Conservation (phyloP, 2,329 filamentous ascomycete species). For the Cadophora luteo-olivacea region DNA sequence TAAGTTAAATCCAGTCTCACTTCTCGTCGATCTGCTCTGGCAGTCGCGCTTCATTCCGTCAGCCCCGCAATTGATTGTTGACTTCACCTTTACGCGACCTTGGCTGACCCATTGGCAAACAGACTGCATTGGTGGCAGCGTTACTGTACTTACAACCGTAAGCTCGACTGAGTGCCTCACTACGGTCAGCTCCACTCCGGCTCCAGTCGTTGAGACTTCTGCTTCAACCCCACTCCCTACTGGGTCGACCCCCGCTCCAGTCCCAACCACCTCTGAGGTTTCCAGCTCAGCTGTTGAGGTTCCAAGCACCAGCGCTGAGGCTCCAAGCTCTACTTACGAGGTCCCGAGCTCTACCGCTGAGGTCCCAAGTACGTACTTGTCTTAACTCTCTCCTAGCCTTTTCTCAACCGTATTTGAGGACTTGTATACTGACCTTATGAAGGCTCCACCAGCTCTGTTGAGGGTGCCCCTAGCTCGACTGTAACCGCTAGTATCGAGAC, state of each 20-base stretch:
- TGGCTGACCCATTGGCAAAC: background rate
- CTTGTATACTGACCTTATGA: background rate
- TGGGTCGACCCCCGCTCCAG: slow-evolving; percentile 2
- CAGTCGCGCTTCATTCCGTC: background rate
- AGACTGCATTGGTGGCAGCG: slow-evolving; percentile 20
- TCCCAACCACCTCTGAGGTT: slow-evolving; percentile 7
- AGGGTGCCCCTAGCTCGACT: slow-evolving; percentile 5
- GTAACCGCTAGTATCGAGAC: background rate
- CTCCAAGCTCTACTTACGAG: slow-evolving; percentile 6
- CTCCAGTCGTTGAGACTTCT: slow-evolving; percentile 14
- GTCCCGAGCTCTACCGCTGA: slow-evolving; percentile 16
- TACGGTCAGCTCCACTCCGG: slow-evolving; percentile 3
- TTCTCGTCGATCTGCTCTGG: background rate
- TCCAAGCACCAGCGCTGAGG: slow-evolving; percentile 6
- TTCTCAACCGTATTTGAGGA: background rate
- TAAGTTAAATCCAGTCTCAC: background rate
- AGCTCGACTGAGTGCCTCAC: slow-evolving; percentile 24
- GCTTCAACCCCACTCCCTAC: slow-evolving; percentile 4
- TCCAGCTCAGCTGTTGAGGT: slow-evolving; percentile 20
- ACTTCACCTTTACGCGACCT: slow-evolving; percentile 15
- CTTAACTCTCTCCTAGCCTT: background rate
- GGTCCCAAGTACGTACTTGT: background rate
- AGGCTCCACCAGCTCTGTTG: slow-evolving; percentile 10
- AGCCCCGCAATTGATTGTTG: slow-evolving; percentile 4
- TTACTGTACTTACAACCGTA: slow-evolving; percentile 20